Conservation (phyloP, 768 basidiomycete genomes). For the Mycena haematopus region DNA sequence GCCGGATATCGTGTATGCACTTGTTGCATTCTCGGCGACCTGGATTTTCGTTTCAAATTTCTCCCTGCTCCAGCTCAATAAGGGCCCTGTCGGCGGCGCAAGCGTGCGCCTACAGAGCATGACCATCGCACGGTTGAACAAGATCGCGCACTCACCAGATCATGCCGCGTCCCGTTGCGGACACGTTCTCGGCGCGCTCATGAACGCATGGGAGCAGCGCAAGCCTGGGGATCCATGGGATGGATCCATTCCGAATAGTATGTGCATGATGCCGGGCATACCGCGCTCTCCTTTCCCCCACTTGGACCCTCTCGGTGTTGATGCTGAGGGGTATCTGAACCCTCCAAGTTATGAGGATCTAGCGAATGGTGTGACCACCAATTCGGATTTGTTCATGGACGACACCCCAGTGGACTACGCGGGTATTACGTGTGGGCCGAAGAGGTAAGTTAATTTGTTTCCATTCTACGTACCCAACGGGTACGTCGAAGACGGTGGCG, state of each 20-base stretch:
- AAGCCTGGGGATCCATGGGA: background rate
- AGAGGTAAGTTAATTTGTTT: too few species aligned
- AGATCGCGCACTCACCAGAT: constrained; percentile 44
- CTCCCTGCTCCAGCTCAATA: constrained; percentile 41
- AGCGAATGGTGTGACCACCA: background rate
- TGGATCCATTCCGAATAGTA: background rate
- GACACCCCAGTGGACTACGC: too few species aligned
- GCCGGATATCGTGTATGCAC: constrained; percentile 48
- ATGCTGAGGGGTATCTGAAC: background rate
- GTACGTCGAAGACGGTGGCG: too few species aligned
- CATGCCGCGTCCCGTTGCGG: constrained; percentile 50
- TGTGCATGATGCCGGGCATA: background rate
- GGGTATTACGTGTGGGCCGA: too few species aligned
- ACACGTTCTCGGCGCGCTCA: constrained; percentile 45
- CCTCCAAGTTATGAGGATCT: background rate
- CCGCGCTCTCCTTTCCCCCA: background rate
- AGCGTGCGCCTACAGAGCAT: constrained; percentile 44
- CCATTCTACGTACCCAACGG: too few species aligned
- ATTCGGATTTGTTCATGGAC: constrained; percentile 49
- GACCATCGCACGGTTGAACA: constrained; percentile 41
- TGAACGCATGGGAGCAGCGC: constrained; percentile 32
- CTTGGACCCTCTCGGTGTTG: background rate
- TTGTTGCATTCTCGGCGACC: constrained; percentile 51
- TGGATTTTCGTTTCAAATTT: constrained; percentile 52
- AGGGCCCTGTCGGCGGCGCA: constrained; percentile 43